These are phyloP conservation scores for Striga asiatica DNA, from an alignment of 257 asterid species.

Conservation along the genomic window DNA sequence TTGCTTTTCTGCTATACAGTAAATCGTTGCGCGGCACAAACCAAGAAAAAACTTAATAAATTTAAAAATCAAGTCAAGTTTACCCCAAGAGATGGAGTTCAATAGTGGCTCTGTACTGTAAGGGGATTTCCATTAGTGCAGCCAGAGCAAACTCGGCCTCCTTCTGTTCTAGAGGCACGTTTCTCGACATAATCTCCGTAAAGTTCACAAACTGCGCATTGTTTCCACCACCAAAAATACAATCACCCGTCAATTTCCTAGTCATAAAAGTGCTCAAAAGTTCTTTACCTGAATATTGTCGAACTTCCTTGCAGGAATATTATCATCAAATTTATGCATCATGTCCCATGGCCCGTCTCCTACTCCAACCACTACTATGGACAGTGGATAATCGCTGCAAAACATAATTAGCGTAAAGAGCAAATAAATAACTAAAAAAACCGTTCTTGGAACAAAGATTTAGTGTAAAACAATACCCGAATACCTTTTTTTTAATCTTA, in stretches of 20 bases:
- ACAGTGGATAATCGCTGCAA: slow-evolving; percentile 67
- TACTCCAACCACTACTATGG: slow-evolving; percentile 86
- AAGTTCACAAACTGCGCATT: slow-evolving; percentile 69
- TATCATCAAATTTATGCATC: slow-evolving; percentile 84
- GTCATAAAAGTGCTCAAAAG: not conserved
- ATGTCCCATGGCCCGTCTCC: slow-evolving; percentile 98
- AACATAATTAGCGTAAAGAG: not conserved
- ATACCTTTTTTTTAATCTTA: too few species aligned
- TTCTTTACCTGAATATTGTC: slow-evolving; percentile 94
- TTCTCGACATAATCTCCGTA: slow-evolving; percentile 79
- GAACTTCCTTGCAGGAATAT: slow-evolving; percentile 69
- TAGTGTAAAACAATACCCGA: too few species aligned
- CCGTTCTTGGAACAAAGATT: too few species aligned
- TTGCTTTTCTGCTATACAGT: too few species aligned
- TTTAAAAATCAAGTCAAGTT: not conserved
- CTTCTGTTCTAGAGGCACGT: slow-evolving; percentile 44
- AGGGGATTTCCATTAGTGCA: slow-evolving; percentile 84
- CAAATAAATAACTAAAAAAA: not conserved
- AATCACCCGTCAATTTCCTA: too few species aligned
- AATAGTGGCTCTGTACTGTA: slow-evolving; percentile 73
- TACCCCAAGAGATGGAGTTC: slow-evolving; percentile 72
- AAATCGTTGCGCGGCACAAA: too few species aligned
- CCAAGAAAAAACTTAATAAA: too few species aligned
- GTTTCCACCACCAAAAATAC: too few species aligned
- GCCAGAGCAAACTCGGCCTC: slow-evolving; percentile 77